phyloP scores from a whole-genome alignment of 139 green algal species.

The Mesotaenium endlicherianum region DNA sequence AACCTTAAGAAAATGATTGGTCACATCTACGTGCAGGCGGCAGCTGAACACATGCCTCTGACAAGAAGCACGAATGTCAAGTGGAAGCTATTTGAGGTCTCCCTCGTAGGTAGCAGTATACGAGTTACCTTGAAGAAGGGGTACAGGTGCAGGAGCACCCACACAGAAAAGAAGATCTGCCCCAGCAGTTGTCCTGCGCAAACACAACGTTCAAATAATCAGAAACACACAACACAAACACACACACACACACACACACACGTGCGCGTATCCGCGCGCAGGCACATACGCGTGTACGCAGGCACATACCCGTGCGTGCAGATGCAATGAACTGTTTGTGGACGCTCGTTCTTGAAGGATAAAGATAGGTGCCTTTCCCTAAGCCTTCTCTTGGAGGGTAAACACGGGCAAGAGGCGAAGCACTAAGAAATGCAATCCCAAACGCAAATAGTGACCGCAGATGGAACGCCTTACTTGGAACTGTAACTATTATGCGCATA shows the following conservation, averaged over 20 bases:
- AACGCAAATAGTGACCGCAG: neutral
- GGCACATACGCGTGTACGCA: neutral
- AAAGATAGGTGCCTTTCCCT: neutral
- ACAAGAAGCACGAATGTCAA: neutral
- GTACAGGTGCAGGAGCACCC: conserved; percentile 40
- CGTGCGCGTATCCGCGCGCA: neutral
- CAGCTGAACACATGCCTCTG: neutral
- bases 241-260: neutral
- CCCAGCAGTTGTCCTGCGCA: conserved; percentile 15
- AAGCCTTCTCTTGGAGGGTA: neutral
- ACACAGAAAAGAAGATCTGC: conserved; percentile 27
- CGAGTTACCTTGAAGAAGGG: conserved; percentile 36
- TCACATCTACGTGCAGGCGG: too few relatives aligned
- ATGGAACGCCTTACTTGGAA: neutral
- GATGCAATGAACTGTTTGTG: neutral
- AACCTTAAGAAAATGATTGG: too few relatives aligned
- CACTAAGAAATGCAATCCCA: neutral
- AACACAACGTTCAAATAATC: neutral
- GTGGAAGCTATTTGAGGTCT: too few relatives aligned
- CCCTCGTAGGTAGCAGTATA: too few relatives aligned
- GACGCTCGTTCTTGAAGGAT: neutral
- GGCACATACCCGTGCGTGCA: neutral
- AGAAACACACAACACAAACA: neutral
- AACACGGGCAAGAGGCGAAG: neutral
- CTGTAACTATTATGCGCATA: neutral